Evolutionary conservation across 768 basidiomycete species (phyloP), one percentile per base, ranked within the genome.

Genomic region (Pleurotus sapidus): DNA sequence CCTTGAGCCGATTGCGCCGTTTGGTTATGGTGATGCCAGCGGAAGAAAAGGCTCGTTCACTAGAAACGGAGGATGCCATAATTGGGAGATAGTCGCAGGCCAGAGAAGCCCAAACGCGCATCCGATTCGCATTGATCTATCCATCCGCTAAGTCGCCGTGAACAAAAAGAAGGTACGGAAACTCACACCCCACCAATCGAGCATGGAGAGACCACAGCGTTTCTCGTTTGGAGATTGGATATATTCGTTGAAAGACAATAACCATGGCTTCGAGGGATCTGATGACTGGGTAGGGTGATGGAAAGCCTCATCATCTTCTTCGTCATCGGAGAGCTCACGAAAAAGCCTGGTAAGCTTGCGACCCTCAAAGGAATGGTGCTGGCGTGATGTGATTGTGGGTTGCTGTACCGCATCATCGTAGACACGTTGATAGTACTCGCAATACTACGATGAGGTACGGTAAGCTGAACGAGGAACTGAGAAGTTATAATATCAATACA

Each of bases 21-120:
- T 74, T 74, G n/a, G 59, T 67, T 42, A 76, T 68, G 0, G 75
- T 77, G 25, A 77, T 74, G 4, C 74, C 73, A 11, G 68, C 75
- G 3, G 66, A 62, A 0, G 71, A 78, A 59, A 79, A 78, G 4
- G 73, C 75, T 7, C 65, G 65, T 59, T 77, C 72, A 63, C 70
- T 73, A 3, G 74, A 76, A 9, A 77, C 74, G 1, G 68, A 72
- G 0, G 70, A 70, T 9, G 71, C 70, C 71, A 76, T 74, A 24
- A 78, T 68, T 2, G 72, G 47, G 7, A 77, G 66, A 23, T 72
- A 71, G 55, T 77, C 74, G 5, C 62, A 55, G 6, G 75, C 72
- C 1, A 77, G 63, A 0, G 71, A 71, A 0, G 68, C 69, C 74
- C 72, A 76, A 1, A 66, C 64, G 2, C 69, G 72, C 58, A 70